Evolutionary conservation across 805 yeast species (phyloP), one percentile per base, ranked within the genome.

Genomic region (Candida chauliodis): DNA sequence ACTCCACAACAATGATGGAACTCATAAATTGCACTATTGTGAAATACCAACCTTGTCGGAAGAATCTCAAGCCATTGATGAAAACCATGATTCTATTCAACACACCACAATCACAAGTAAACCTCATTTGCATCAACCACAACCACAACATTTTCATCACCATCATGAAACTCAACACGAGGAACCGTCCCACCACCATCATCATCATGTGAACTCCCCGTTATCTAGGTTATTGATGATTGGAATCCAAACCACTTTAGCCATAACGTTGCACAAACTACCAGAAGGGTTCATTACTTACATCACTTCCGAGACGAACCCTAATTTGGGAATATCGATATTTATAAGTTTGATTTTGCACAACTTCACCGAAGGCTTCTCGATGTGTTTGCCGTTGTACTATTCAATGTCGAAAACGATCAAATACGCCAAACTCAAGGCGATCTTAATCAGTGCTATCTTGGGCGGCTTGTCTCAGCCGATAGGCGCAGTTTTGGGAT

Each of bases 201-300:
- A 84, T 52, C 96, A 88, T 56, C 86, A 84, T 51, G 71, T 85
- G 15, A 79, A 78, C 40, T 79, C 95, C 0, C 90, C 93, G 1
- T 63, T 82, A 13, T 81, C 95, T 0, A 73, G 86, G 41, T 62
- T 91, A n/a, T 61, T 91, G 8, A 77, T 95, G 4, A 88, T 91
- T 41, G 97, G 96, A 3, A 58, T 93, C 16, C 97, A 93, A 58
- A 91, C 98, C 0, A 79, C 90, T 5, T 57, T 90, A 36, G 98
- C 95, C 0, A 78, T 91, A 20, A 76, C 95, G 0, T 61, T 93
- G 20, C 99, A 91, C 63, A 90, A 93, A 56, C 71, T 91, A 18
- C 99, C 99, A 0, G 99, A 91, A 61, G 99, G 99, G 0, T 86
- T 91, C 52, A 79, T 91, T 38, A 83, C 95, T 32, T 91, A 77